Evolutionary conservation across 176 grass and related monocot species (phyloP), one percentile per base, ranked within the genome.

Genomic region (Avena eriantha): DNA sequence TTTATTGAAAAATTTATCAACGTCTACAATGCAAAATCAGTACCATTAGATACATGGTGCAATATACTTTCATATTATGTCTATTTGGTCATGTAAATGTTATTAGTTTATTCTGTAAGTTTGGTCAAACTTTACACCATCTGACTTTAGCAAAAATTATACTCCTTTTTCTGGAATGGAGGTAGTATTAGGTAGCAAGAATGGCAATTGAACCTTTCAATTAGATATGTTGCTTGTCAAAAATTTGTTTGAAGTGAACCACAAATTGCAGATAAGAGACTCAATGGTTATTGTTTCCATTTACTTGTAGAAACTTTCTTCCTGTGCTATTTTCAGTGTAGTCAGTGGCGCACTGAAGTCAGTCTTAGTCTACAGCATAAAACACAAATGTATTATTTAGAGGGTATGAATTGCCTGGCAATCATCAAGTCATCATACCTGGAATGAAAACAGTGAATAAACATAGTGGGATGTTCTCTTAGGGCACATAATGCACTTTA

Each of bases 321-420:
- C 19, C 24, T 8, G 47, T 35, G 45, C 45, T 12, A 29, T 26
- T 67, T 49, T n/a, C 60, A 67, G 24, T 81, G 41, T 68, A 50
- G 60, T 49, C 17, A 56, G 49, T 70, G 47, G 47, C 18, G n/a
- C 19, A 55, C 7, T 55, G 13, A 51, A 54, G 80, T 31, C 33
- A 22, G 46, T 41, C 14, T 54, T 71, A 56, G 49, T 57, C 34
- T 45, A 41, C 50, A 56, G 8, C 9, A 11, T 71, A 4, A 70
- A 70, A 68, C 68, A 15, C n/a, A 80, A 64, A 64, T 48, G 36
- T 61, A 80, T 73, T 82, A 16, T 19, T 41, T 81, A 64, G 58
- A 71, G 50, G 58, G 18, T 82, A 47, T 55, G 47, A 82, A 75
- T 4, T 82, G 8, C 39, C n/a, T 46, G n/a, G 43, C 58, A 64